These are phyloP conservation scores for Macaranga tanarius DNA, from an alignment of 441 rosid genomes.

Conservation along the genomic window DNA sequence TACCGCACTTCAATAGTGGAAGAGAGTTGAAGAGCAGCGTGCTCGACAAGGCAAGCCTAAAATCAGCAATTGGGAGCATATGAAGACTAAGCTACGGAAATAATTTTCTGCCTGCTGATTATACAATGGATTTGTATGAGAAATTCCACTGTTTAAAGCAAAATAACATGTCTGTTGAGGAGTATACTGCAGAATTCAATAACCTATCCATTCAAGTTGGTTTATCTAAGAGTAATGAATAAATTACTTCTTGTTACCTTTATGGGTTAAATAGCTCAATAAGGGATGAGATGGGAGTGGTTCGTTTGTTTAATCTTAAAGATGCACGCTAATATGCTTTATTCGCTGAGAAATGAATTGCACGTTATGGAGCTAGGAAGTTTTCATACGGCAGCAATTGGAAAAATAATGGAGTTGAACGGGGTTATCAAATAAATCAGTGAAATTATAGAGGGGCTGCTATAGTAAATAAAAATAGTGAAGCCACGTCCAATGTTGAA, in stretches of 20 bases:
- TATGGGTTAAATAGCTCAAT: not conserved
- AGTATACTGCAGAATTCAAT: not conserved
- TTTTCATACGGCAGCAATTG: not conserved
- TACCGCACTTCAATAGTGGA: too few relatives aligned
- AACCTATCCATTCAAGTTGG: too few relatives aligned
- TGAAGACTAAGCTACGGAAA: not conserved
- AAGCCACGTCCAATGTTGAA: not conserved
- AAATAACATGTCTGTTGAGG: not conserved
- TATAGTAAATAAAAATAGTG: not conserved
- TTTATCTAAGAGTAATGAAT: not conserved
- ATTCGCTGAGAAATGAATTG: not conserved
- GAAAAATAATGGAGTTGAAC: not conserved
- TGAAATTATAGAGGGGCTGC: not conserved
- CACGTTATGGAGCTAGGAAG: too few relatives aligned
- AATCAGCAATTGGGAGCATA: constrained; percentile 7
- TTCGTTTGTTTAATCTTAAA: not conserved
- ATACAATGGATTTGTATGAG: not conserved
- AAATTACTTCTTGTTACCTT: not conserved
- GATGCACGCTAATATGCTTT: not conserved
- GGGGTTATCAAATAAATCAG: not conserved
- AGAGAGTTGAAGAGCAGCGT: not conserved
- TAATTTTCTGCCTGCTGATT: not conserved
- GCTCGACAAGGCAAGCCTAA: not conserved
- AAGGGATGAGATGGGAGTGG: not conserved
- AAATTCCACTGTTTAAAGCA: not conserved